Conservation (phyloP, 176 grass and related monocot genomes). For the Triticum urartu region DNA sequence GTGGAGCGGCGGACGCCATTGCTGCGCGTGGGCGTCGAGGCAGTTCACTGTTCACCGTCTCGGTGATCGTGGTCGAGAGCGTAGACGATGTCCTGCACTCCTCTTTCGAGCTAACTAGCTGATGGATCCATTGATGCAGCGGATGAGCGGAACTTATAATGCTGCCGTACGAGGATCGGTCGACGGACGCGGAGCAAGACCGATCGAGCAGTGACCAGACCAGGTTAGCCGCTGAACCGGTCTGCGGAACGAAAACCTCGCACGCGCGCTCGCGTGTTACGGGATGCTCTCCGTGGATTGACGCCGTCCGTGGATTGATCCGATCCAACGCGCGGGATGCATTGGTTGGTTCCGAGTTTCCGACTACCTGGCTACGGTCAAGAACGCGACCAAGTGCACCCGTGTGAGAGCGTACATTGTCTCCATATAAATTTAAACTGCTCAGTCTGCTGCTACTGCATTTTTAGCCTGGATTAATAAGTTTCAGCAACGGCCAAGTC, state of each 20-base stretch:
- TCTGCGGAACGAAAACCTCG: neutral
- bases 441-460: too few relatives aligned
- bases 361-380: too few relatives aligned
- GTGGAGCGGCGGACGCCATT: neutral
- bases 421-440: too few relatives aligned
- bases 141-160: neutral
- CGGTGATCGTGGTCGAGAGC: neutral
- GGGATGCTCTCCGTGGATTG: neutral
- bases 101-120: neutral
- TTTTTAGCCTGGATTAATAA: too few relatives aligned
- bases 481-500: too few relatives aligned
- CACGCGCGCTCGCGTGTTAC: neutral
- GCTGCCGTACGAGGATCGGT: neutral
- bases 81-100: neutral
- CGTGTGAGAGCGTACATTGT: too few relatives aligned
- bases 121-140: neutral
- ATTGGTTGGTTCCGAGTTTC: neutral
- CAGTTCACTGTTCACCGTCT: neutral
- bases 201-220: conserved; percentile 2
- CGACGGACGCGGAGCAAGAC: neutral
- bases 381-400: too few relatives aligned
- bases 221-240: neutral
- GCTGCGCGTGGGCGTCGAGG: neutral
- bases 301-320: neutral
- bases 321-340: neutral